Conservation (phyloP, 768 basidiomycete species). For the Trametes punicea region DNA sequence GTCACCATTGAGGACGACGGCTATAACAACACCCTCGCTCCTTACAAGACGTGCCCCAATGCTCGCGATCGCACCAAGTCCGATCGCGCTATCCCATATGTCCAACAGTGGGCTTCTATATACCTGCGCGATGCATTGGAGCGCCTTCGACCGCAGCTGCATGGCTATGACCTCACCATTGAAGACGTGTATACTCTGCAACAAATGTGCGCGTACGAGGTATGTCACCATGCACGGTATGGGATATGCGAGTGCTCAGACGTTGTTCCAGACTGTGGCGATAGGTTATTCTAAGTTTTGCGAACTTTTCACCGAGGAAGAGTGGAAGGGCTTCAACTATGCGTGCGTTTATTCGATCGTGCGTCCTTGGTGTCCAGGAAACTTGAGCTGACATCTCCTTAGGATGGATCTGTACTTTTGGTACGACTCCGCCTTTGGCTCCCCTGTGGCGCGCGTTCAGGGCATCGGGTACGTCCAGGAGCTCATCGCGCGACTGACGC, state of each 20-base stretch:
- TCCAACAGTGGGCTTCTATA: slow-evolving; percentile 60
- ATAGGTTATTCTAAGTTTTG: slow-evolving; percentile 92
- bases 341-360: slow-evolving; percentile 44
- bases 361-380: background rate
- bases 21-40: slow-evolving; percentile 72
- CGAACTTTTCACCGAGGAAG: slow-evolving; percentile 82
- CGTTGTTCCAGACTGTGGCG: slow-evolving; percentile 68
- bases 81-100: slow-evolving; percentile 56
- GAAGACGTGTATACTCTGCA: slow-evolving; percentile 78
- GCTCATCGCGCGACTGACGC: slow-evolving; percentile 76
- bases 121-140: slow-evolving; percentile 68
- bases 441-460: slow-evolving; percentile 70
- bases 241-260: background rate
- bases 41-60: slow-evolving; percentile 82
- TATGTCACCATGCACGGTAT: slow-evolving; percentile 24
- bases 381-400: background rate
- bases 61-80: slow-evolving; percentile 43
- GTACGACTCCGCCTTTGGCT: slow-evolving; percentile 72
- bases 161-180: slow-evolving; percentile 58
- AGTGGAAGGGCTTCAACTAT: slow-evolving; percentile 94
- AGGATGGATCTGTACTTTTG: slow-evolving; percentile 70
- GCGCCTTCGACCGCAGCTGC: slow-evolving; percentile 55
- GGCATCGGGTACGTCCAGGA: slow-evolving; percentile 84
- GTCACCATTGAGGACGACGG: slow-evolving; percentile 39
- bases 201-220: slow-evolving; percentile 84